Base-by-base conservation (phyloP, 78 protist genomes). In the Polysphondylium violaceum region DNA sequence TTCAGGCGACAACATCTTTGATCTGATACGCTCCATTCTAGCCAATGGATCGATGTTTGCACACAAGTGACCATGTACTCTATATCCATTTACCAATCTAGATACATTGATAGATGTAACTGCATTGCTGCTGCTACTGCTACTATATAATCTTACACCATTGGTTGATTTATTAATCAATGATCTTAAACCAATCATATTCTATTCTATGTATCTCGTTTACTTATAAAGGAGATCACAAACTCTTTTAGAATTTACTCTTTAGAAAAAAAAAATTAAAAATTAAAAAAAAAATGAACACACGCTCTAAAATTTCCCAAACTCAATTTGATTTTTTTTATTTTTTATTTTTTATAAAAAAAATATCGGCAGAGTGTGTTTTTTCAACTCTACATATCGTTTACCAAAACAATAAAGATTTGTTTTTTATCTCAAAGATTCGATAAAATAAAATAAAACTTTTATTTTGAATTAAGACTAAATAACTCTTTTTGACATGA, bases 21-120 rank as follows among this genome's bases (percentile, higher is more conserved):
- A 56, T 56, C 60, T 41, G 67, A 64, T 21, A 40, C 91, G 35
- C 50, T 83, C 91, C 50, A 83, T 41, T 56, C 91, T 67, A 29
- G 73, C 78, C 11, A 88, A 60, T 51, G 94, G 94, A 76, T 88
- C 94, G 25, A 88, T 58, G 21, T 64, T 72, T 16, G 94, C 94
- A 44, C 69, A 63, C 23, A 88, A 61, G 53, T 88, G 87, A 71
- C 94, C 94, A 63, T 88, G 71, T 9, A 25, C 2, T 58, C 94
- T 63, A 40, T 67, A 88, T 23, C 94, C 94, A 60, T 76, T 61
- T 17, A 88, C 55, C 36, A 88, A 69, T 67, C 51, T 72, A n/a
- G 73, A 36, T 21, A 65, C 51, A 65, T 41, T 65, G 33, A 65
- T 38, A 65, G 31, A 21, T 0, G 35, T n/a, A n/a, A n/a, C n/a